These are phyloP conservation scores for Endocarpon pusillum DNA, from an alignment of 495 filamentous ascomycete genomes.

Conservation along the genomic window DNA sequence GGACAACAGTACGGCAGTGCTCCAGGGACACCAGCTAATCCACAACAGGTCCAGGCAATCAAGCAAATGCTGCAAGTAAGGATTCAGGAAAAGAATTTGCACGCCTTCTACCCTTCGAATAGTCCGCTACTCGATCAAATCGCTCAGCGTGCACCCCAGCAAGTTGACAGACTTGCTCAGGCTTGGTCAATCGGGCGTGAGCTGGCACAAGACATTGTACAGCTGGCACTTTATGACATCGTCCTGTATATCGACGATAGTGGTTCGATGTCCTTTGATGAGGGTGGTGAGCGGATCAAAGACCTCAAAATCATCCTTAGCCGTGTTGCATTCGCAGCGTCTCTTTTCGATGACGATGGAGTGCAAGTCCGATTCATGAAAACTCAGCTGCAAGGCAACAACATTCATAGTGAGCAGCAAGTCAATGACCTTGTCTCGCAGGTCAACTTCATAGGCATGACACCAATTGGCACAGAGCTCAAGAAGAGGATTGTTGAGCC, in stretches of 20 bases:
- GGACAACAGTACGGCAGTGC: slow-evolving; percentile 6
- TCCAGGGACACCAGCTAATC: slow-evolving; percentile 18
- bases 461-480: slow-evolving; percentile 47
- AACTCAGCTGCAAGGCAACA: slow-evolving; percentile 27
- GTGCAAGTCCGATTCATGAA: slow-evolving; percentile 63
- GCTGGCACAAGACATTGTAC: slow-evolving; percentile 49
- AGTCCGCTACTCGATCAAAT: slow-evolving; percentile 27
- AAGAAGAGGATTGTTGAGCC: slow-evolving; percentile 44
- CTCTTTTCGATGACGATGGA: slow-evolving; percentile 54
- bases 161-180: slow-evolving; percentile 33
- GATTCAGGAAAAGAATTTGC: slow-evolving; percentile 40
- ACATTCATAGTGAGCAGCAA: slow-evolving; percentile 39
- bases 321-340: slow-evolving; percentile 43
- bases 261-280: slow-evolving; percentile 53
- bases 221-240: slow-evolving; percentile 48
- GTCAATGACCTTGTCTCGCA: slow-evolving; percentile 37
- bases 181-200: slow-evolving; percentile 42
- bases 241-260: slow-evolving; percentile 57
- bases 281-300: slow-evolving; percentile 45
- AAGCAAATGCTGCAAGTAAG: slow-evolving; percentile 32
- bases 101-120: slow-evolving; percentile 37
- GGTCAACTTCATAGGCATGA: slow-evolving; percentile 48
- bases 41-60: slow-evolving; percentile 33
- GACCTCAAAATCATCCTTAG: slow-evolving; percentile 46
- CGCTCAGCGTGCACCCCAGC: slow-evolving; percentile 19